Evolutionary conservation across 2,329 filamentous ascomycete species (phyloP), one percentile per base, ranked within the genome.

Genomic region (Monosporascus sp.): DNA sequence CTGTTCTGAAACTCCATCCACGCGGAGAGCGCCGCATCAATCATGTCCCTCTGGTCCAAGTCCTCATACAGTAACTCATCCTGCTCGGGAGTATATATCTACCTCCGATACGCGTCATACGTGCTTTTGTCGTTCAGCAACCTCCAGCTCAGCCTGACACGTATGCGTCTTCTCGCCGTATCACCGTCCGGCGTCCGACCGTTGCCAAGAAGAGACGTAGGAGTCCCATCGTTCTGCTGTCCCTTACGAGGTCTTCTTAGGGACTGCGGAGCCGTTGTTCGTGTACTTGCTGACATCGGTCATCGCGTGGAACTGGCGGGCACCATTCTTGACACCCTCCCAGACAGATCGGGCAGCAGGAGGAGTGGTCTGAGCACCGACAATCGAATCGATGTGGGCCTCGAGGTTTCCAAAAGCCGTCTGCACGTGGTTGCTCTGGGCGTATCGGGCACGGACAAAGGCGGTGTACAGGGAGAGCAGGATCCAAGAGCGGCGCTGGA

Each of bases 371-470:
- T 96, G 92, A 65, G 90, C 88, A 51, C 90, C 88, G 52, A 94
- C 83, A 48, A 90, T 78, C 56, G 88, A 87, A 71, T 97, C 93
- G 56, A 93, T 77, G 61, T 89, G 83, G 51, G 87, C 84, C 65
- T 83, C 84, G 52, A 93, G 73, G 63, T 87, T 81, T 58, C 79
- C 76, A 67, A 97, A 86, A 47, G 89, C 85, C 64, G 81, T 83
- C 77, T 96, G 90, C n/a, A 97, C 89, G 67, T 97, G 96, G 59
- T 77, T 83, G 81, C 90, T 97, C 80, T 97, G 93, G 53, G 86
- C 79, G 75, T 87, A 93, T 66, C 94, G 86, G 42, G 92, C 89
- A 62, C 94, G 90, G 70, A 97, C 84, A 81, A 99, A 99, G 63
- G 85, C 81, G 60, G 91, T 91, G 82, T 97, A 99, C 70, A 96